Conservation (phyloP, 148 eudicot genomes). For the Silene uniflora region DNA sequence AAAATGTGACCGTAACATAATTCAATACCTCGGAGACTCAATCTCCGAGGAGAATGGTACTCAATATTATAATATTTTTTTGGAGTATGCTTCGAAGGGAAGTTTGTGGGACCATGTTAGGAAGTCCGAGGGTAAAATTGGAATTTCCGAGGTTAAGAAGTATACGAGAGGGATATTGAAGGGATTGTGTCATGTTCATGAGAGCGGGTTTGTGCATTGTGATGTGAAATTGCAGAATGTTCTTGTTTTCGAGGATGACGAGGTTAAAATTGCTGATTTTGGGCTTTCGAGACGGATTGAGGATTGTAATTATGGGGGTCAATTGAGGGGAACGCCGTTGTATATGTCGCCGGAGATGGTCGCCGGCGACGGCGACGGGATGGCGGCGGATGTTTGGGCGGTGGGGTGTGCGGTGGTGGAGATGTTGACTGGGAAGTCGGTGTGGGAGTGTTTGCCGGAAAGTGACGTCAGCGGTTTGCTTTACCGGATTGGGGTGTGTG, state of each 20-base stretch:
- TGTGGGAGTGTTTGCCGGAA: slow-evolving; percentile 37
- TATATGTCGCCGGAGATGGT: slow-evolving; percentile 92
- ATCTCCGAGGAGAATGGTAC: slow-evolving; percentile 39
- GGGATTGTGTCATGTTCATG: slow-evolving; percentile 54
- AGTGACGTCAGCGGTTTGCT: slow-evolving; percentile 43
- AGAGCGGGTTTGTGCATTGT: slow-evolving; percentile 67
- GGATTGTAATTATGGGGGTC: slow-evolving; percentile 18
- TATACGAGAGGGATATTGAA: slow-evolving; percentile 44
- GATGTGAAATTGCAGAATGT: slow-evolving; percentile 73
- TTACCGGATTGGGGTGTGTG: slow-evolving; percentile 53
- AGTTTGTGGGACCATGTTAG: slow-evolving; percentile 40
- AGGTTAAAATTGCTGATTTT: slow-evolving; percentile 64
- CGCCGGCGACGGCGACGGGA: slow-evolving; percentile 31
- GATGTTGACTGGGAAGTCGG: slow-evolving; percentile 47
- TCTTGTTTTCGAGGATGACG: slow-evolving; percentile 37
- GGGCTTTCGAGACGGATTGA: slow-evolving; percentile 57
- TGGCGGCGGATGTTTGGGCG: slow-evolving; percentile 91
- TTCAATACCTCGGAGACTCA: slow-evolving; percentile 51
- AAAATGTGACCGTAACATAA: slow-evolving; percentile 35
- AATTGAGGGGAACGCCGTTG: slow-evolving; percentile 74
- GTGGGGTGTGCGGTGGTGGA: slow-evolving; percentile 75
- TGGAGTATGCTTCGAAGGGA: slow-evolving; percentile 71
- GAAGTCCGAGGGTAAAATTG: slow-evolving; percentile 22
- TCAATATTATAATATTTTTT: slow-evolving; percentile 49
- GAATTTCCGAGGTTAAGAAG: slow-evolving; percentile 34